Evolutionary conservation across 2,329 filamentous ascomycete genomes (phyloP).

Genomic region (Fusarium sterilihyphosum): DNA sequence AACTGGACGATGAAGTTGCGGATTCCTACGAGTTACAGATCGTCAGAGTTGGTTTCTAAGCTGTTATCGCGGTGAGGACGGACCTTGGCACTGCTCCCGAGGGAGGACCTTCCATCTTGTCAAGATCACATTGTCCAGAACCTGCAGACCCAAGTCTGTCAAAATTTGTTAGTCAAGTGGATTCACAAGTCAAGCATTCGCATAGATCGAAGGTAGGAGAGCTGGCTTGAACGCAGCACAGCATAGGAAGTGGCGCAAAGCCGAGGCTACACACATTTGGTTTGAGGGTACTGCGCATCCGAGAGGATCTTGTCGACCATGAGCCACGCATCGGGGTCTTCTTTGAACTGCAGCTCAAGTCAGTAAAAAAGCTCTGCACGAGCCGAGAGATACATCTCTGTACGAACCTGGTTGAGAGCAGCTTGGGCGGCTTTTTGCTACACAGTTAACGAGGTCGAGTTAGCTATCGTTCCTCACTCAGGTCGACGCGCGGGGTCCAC

Average conservation of each 20-base stretch:
- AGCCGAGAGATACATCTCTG: constrained; percentile 13
- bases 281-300: constrained; percentile 92
- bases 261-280: constrained; percentile 78
- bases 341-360: constrained; percentile 80
- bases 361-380: constrained; percentile 14
- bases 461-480: constrained; percentile 30
- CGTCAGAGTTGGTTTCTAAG: constrained; percentile 19
- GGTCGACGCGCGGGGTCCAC: constrained; percentile 34
- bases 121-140: constrained; percentile 98
- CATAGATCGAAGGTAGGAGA: neutral
- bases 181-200: constrained; percentile 1
- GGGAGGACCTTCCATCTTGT: constrained; percentile 99
- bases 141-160: constrained; percentile 89
- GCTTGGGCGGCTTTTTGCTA: constrained; percentile 97
- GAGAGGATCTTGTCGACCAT: constrained; percentile 97
- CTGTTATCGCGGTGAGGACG: constrained; percentile 36
- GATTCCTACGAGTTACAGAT: constrained; percentile 71
- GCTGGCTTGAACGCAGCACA: neutral
- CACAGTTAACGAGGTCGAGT: constrained; percentile 48
- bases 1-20: constrained; percentile 99
- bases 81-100: constrained; percentile 92
- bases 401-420: constrained; percentile 86
- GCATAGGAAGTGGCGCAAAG: constrained; percentile 21
- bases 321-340: constrained; percentile 97
- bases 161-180: constrained; percentile 41